These are phyloP conservation scores for Umbelopsis isabellina DNA, from an alignment of 192 early-diverging fungal genomes.

Conservation along the genomic window DNA sequence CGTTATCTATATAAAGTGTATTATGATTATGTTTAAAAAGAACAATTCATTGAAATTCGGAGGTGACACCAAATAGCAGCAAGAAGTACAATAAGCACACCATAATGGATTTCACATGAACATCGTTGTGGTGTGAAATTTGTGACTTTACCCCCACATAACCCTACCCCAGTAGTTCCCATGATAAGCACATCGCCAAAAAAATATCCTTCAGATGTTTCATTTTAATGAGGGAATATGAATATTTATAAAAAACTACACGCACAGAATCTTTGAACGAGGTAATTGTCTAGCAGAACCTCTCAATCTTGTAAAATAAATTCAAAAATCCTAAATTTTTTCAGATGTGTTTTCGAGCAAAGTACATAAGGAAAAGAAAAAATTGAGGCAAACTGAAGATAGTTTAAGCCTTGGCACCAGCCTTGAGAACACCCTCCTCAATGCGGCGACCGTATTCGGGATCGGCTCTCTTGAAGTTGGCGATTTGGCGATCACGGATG, in stretches of 20 bases:
- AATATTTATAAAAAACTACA: background rate
- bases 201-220: background rate
- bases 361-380: background rate
- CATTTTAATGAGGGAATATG: background rate
- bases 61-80: too few species aligned
- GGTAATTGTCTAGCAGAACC: constrained; percentile 15
- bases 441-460: constrained; percentile 58
- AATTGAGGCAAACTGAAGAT: background rate
- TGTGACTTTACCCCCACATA: too few species aligned
- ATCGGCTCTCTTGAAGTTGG: constrained; percentile 60
- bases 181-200: background rate
- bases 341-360: background rate
- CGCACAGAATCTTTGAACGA: constrained; percentile 2
- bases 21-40: too few species aligned
- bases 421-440: constrained; percentile 42
- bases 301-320: constrained; percentile 8
- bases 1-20: too few species aligned
- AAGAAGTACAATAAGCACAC: too few species aligned
- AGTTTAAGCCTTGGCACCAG: constrained; percentile 20
- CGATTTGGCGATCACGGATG: constrained; percentile 59
- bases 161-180: too few species aligned
- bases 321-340: constrained; percentile 1
- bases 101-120: too few species aligned
- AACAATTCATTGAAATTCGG: too few species aligned
- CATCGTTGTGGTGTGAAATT: too few species aligned